Conservation (phyloP, 208 protist species). For the Leishmania arabica region DNA sequence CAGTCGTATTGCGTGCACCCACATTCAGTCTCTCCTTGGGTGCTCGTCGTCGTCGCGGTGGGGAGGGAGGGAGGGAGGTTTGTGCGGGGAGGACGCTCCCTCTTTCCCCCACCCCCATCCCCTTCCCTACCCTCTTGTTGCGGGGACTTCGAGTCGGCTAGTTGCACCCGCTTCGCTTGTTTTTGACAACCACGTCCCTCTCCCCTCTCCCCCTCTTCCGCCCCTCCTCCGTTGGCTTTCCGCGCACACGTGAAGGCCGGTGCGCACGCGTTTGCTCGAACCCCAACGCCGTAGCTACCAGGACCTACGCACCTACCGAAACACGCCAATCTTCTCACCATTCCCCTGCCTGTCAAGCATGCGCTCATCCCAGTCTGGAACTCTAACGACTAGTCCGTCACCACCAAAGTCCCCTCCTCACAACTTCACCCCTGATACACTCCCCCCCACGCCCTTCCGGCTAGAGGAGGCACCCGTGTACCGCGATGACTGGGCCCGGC, state of each 20-base stretch:
- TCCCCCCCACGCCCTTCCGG: conserved; percentile 31
- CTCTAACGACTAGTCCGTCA: background rate
- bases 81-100: background rate
- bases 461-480: conserved; percentile 49
- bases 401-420: background rate
- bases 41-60: background rate
- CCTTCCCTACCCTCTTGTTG: background rate
- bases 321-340: background rate
- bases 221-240: background rate
- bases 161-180: no score
- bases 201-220: no score
- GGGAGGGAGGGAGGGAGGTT: background rate
- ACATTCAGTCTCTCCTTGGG: background rate
- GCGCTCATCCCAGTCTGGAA: background rate
- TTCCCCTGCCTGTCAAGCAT: background rate
- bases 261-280: background rate
- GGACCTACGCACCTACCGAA: background rate
- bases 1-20: background rate
- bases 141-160: background rate
- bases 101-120: no score
- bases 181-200: background rate
- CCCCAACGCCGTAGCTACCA: background rate
- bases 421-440: background rate
- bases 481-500: conserved; percentile 57
- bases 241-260: background rate